These are phyloP conservation scores for Penicillium bovifimosum DNA, from an alignment of 495 filamentous ascomycete genomes.

Conservation along the genomic window DNA sequence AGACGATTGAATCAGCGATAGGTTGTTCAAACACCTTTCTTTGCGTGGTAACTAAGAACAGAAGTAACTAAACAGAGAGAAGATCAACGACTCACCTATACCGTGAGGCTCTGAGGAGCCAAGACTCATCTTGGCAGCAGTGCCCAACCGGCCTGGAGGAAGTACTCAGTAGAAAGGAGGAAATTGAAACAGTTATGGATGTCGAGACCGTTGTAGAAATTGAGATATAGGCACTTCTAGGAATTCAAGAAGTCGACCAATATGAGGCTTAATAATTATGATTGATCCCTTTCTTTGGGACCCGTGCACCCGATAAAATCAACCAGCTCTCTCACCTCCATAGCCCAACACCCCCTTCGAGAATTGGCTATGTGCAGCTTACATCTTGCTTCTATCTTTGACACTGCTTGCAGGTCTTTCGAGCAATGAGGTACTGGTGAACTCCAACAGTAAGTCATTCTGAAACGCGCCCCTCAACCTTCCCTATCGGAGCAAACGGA, in stretches of 20 bases:
- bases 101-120: background rate
- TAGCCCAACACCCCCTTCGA: background rate
- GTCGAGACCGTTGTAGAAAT: background rate
- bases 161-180: background rate
- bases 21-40: no score
- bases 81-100: background rate
- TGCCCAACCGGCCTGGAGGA: background rate
- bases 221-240: background rate
- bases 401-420: background rate
- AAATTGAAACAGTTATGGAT: background rate
- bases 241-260: background rate
- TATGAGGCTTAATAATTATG: slow-evolving; percentile 7
- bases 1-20: no score
- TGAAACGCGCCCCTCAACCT: background rate
- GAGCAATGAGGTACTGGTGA: slow-evolving; percentile 6
- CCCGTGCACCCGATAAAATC: slow-evolving; percentile 11
- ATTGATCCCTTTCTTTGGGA: background rate
- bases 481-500: background rate
- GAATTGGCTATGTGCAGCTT: slow-evolving; percentile 1
- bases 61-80: background rate
- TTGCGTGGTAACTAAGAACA: no score
- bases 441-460: background rate
- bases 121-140: background rate
- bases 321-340: background rate
- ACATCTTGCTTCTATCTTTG: background rate